Conservation (phyloP, 495 filamentous ascomycete genomes). For the Penicillium steckii region DNA sequence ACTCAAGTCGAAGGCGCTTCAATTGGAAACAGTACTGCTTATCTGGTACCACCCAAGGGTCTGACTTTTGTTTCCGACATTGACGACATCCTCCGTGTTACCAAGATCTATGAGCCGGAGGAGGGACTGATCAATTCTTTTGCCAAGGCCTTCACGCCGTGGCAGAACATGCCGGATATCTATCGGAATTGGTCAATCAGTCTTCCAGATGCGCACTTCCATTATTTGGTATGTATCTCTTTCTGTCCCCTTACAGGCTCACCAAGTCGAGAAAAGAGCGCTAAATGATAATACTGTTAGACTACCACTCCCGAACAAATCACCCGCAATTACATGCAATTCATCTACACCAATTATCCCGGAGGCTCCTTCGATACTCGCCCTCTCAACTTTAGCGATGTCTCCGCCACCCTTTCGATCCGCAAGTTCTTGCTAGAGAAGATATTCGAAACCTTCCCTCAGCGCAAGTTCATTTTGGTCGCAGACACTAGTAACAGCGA, state of each 20-base stretch:
- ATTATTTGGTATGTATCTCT: conserved; percentile 58
- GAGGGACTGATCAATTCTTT: conserved; percentile 77
- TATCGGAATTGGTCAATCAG: conserved; percentile 64
- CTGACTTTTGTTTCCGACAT: conserved; percentile 73
- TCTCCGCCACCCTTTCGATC: conserved; percentile 66
- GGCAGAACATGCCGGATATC: conserved; percentile 77
- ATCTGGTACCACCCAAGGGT: conserved; percentile 66
- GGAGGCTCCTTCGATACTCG: conserved; percentile 73
- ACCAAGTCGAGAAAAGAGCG: background rate
- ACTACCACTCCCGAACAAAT: conserved; percentile 81
- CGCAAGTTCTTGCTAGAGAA: conserved; percentile 65
- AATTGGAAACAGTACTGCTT: conserved; percentile 72
- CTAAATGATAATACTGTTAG: background rate
- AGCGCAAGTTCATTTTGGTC: conserved; percentile 71
- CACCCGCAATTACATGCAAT: conserved; percentile 77
- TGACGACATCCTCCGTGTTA: conserved; percentile 79
- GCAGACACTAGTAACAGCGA: conserved; percentile 79
- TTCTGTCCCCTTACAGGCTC: background rate
- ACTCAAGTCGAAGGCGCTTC: conserved; percentile 61
- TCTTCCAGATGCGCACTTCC: conserved; percentile 69
- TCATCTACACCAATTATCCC: conserved; percentile 71
- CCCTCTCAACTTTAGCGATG: conserved; percentile 76
- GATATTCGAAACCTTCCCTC: conserved; percentile 72
- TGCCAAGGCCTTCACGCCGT: conserved; percentile 64
- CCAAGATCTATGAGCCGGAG: conserved; percentile 74